A percentile compares a stretch with the other conserved stretches of the same genome.
Evolutionary conservation across 352 stramenopile species (phyloP).

Genomic region (Globisporangium radiosum): DNA sequence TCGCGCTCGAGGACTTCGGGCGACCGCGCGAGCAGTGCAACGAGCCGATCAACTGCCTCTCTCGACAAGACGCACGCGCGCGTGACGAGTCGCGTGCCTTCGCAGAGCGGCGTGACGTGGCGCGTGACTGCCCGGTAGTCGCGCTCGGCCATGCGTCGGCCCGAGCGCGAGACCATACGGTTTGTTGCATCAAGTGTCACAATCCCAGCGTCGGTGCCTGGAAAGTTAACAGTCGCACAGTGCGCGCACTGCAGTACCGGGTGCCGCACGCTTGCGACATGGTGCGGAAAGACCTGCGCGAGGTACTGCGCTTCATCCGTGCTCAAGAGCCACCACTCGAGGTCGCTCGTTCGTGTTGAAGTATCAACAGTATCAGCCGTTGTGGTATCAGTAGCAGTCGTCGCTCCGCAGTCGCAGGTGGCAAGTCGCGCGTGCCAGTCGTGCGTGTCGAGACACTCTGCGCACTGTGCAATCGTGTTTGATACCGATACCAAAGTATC

Average conservation of each 20-base stretch:
- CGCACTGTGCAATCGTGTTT: slow-evolving; percentile 33
- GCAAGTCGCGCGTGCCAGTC: slow-evolving; percentile 29
- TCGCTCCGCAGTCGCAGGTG: slow-evolving; percentile 23
- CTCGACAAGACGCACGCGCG: slow-evolving; percentile 34
- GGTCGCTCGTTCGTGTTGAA: neutral
- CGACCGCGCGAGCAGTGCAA: slow-evolving; percentile 30
- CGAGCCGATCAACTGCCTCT: slow-evolving; percentile 43
- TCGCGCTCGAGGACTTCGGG: slow-evolving; percentile 64
- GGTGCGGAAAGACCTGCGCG: slow-evolving; percentile 44
- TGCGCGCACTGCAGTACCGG: slow-evolving; percentile 68
- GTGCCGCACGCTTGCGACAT: slow-evolving; percentile 34
- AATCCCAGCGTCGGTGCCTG: slow-evolving; percentile 66
- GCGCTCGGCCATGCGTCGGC: slow-evolving; percentile 69
- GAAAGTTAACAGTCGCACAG: slow-evolving; percentile 75
- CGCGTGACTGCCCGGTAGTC: slow-evolving; percentile 77
- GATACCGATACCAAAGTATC: too few species aligned
- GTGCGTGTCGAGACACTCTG: slow-evolving; percentile 38
- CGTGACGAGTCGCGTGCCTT: slow-evolving; percentile 57
- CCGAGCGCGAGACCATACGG: slow-evolving; percentile 58
- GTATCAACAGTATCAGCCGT: neutral
- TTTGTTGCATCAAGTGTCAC: slow-evolving; percentile 52
- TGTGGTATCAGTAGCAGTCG: too few species aligned
- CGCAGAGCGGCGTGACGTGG: slow-evolving; percentile 66
- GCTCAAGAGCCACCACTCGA: slow-evolving; percentile 76
- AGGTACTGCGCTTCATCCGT: slow-evolving; percentile 66